Base-by-base conservation (phyloP, 352 stramenopile species). In the Globisporangium cylindrosporum region DNA sequence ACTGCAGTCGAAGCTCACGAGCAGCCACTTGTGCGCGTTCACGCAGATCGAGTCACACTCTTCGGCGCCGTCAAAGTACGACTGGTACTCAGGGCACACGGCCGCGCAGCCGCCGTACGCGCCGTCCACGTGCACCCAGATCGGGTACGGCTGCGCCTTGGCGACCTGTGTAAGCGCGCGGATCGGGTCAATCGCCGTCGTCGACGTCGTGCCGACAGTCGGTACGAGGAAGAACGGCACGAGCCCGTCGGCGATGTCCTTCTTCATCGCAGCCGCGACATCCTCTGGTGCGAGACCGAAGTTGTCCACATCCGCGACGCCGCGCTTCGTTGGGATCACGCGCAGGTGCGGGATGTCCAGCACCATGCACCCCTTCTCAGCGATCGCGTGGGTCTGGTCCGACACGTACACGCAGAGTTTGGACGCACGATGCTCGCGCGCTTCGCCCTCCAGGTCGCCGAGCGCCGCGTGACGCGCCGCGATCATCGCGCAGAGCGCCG, bases 11-110 rank as follows among this genome's bases (percentile, higher is more conserved):
- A 89, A 88, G 62, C 77, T 82, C 54, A 89, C 72, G 22, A 92
- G 76, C 24, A 92, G 70, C 83, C 84, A 91, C 73, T 93, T 93
- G 80, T 91, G 84, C 49, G 76, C 78, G 68, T 93, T 93, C 64
- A 90, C 70, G 57, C 82, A 83, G 69, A 93, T 72, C 29, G 80
- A 92, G 69, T 93, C 82, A 32, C 77, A 81, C 25, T 81, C 73
- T 68, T 93, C 83, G 10, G 77, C 69, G 18, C 83, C 86, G 43
- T 81, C 65, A 34, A 91, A 34, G 77, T 78, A 85, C 36, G 69
- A 51, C 22, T 78, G 38, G 38, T 48, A 48, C 38, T 48, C 38
- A 4, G 38, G 38, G 38, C 74, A 27, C 81, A 86, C 14, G 89
- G 66, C 15, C 71, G 66, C 7, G 82, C 82, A 54, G 73, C 81